Evolutionary conservation across 2,329 filamentous ascomycete species (phyloP), one percentile per base, ranked within the genome.

Genomic region (Fusarium verticillioides): DNA sequence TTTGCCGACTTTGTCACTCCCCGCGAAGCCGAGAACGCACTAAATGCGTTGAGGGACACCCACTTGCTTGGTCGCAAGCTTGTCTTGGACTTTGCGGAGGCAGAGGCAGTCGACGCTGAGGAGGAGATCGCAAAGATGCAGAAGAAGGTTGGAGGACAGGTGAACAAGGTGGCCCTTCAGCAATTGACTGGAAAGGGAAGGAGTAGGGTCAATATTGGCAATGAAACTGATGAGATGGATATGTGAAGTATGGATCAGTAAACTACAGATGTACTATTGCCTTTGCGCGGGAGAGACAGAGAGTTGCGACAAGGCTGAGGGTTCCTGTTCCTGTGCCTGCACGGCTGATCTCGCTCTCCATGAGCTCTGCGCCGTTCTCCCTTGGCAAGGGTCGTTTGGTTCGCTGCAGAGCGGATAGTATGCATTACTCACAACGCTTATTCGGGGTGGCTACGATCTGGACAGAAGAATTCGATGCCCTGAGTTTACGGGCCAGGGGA

Each of bases 81-180:
- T 78, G 94, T 98, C 62, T 87, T 99, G 70, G 94, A 98, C 81
- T 98, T 95, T 84, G 96, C 95, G 43, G 92, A 94, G 78, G 93
- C 92, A 73, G 96, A 98, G 78, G 89, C 94, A 43, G 88, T 96
- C 75, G 95, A 98, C 84, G 92, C 96, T 7, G 96, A 99, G 85
- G 94, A 95, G 83, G 95, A 98, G 84, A 96, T 99, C 80, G 92
- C 93, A 81, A 96, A 94, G 85, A 97, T 99, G 93, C 94, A 97
- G 84, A 93, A 94, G 88, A 99, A 98, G 88, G 93, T 97, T 80
- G 94, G 94, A 70, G 91, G 92, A 69, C 96, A 98, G 85, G 90
- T 93, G 82, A 94, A 97, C 85, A 96, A 95, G 85, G 93, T 98
- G 79, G 93, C 94, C 77, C 86, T 97, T 79, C 94, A 97, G 84